These are phyloP conservation scores for Calophaca sinica DNA, from an alignment of 306 rosid species.

Conservation along the genomic window DNA sequence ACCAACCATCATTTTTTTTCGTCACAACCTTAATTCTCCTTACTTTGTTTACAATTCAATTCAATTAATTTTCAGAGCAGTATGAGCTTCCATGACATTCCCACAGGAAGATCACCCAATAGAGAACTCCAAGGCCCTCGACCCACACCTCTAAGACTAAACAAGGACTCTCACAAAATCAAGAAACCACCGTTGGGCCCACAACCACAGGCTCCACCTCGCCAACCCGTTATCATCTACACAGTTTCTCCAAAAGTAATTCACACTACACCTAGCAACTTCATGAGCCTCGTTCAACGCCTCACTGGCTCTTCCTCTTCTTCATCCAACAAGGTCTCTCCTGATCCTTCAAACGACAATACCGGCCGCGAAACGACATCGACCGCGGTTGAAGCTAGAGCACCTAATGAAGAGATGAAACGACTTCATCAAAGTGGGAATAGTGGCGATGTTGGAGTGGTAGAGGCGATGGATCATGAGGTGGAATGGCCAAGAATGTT, in stretches of 20 bases:
- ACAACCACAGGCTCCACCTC: constrained; percentile 40
- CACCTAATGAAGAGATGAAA: constrained; percentile 13
- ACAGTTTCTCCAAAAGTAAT: constrained; percentile 71
- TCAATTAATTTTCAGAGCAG: not conserved
- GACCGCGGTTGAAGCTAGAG: constrained; percentile 44
- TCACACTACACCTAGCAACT: constrained; percentile 69
- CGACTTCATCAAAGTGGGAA: not conserved
- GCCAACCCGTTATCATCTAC: constrained; percentile 71
- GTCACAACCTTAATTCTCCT: not conserved
- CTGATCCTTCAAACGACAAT: not conserved
- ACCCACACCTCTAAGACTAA: constrained; percentile 63
- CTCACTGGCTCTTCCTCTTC: constrained; percentile 59
- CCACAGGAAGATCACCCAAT: constrained; percentile 51
- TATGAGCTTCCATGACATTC: constrained; percentile 40
- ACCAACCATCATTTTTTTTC: not conserved
- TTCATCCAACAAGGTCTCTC: not conserved
- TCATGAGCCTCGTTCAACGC: constrained; percentile 75
- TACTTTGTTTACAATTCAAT: not conserved
- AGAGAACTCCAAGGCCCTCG: constrained; percentile 75
- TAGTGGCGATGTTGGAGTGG: too few species aligned
- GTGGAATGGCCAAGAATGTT: too few species aligned
- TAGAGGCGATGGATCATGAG: too few species aligned
- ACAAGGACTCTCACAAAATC: constrained; percentile 72
- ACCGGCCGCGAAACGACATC: not conserved
- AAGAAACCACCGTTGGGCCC: constrained; percentile 62